Percentiles rank a stretch among this genome's conserved stretches.
Conservation (phyloP, 768 basidiomycete genomes). For the Boletus subcaerulescens region DNA sequence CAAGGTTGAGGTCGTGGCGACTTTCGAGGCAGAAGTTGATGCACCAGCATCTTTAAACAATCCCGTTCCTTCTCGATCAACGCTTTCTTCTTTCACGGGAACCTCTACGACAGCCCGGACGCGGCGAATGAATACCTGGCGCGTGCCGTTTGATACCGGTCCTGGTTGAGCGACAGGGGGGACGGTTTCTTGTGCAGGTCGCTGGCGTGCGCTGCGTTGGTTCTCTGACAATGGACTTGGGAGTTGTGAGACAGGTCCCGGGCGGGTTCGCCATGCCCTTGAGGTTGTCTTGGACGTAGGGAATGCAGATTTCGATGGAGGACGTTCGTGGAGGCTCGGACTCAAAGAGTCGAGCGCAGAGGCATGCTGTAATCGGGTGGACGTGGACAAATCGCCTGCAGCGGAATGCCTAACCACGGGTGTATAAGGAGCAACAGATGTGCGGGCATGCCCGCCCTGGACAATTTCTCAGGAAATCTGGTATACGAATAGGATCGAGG, state of each 20-base stretch:
- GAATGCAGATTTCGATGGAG: constrained; percentile 32
- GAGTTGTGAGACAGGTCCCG: constrained; percentile 18
- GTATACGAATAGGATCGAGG: not conserved
- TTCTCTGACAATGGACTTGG: constrained; percentile 33
- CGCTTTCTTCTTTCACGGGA: constrained; percentile 62
- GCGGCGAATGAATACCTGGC: constrained; percentile 49
- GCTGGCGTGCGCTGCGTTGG: constrained; percentile 25
- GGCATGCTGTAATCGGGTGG: constrained; percentile 18
- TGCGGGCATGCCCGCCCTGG: constrained; percentile 15
- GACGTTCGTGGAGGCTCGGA: constrained; percentile 30
- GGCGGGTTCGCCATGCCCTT: constrained; percentile 6
- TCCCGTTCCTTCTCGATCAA: constrained; percentile 35
- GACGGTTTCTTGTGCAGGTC: constrained; percentile 8
- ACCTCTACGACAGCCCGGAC: constrained; percentile 60
- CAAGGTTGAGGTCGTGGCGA: constrained; percentile 14
- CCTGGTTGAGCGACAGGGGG: constrained; percentile 2
- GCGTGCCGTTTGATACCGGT: constrained; percentile 10
- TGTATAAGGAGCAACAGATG: constrained; percentile 30
- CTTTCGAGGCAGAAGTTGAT: constrained; percentile 14
- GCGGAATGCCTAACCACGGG: constrained; percentile 29
- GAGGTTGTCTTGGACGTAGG: constrained; percentile 24
- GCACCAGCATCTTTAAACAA: not conserved
- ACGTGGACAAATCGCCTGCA: constrained; percentile 28
- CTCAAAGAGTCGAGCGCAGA: constrained; percentile 18
- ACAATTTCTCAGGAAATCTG: not conserved